Evolutionary conservation across 108 stramenopile species (phyloP).

Genomic region (Halocafeteria seosinensis): DNA sequence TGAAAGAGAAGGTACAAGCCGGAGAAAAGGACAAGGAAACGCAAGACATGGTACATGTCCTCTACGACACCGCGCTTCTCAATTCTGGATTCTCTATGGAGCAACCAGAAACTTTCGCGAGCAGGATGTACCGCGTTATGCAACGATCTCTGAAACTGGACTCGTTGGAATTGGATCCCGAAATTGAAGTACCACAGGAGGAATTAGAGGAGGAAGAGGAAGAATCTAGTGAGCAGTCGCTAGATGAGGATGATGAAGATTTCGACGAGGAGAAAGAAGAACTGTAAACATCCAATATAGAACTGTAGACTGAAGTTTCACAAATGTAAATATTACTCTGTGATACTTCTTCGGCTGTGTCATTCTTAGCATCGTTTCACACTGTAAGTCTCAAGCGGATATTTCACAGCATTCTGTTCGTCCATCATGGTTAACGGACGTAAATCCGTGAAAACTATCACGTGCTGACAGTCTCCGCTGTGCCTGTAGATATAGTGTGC

Average conservation of each 20-base stretch:
- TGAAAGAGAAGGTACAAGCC: conserved; percentile 47
- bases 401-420: too few relatives aligned
- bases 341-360: too few relatives aligned
- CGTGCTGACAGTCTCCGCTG: too few relatives aligned
- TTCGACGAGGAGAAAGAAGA: conserved; percentile 8
- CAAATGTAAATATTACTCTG: too few relatives aligned
- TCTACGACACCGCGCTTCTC: conserved; percentile 87
- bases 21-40: conserved; percentile 43
- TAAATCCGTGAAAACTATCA: too few relatives aligned
- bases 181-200: conserved; percentile 71
- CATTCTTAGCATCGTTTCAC: too few relatives aligned
- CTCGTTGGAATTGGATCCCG: conserved; percentile 57
- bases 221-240: conserved; percentile 39
- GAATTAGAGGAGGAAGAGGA: conserved; percentile 61
- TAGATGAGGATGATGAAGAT: conserved; percentile 53
- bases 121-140: conserved; percentile 61
- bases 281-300: too few relatives aligned
- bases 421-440: too few relatives aligned
- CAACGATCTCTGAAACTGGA: conserved; percentile 55
- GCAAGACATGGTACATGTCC: conserved; percentile 68
- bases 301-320: too few relatives aligned
- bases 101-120: conserved; percentile 60
- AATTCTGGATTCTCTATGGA: conserved; percentile 76
- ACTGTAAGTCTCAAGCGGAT: too few relatives aligned
- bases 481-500: too few relatives aligned